phyloP scores from a whole-genome alignment of 1,284 basidiomycete species.

The Exobasidium cylindrosporum region DNA sequence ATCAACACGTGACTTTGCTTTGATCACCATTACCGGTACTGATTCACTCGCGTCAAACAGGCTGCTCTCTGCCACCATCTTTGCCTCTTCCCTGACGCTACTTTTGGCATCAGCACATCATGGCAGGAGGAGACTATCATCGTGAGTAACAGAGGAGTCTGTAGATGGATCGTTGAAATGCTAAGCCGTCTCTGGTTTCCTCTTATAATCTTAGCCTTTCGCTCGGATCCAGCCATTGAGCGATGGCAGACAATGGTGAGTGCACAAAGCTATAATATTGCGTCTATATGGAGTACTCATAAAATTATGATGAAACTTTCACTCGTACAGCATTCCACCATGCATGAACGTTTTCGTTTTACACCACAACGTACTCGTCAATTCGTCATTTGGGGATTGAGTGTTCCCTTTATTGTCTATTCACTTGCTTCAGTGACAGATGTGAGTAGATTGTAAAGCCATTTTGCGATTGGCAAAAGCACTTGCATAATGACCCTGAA shows the following conservation, averaged over 20 bases:
- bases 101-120: conserved; percentile 3
- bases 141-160: conserved; percentile 2
- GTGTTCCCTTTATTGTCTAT: background rate
- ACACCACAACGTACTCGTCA: conserved; percentile 9
- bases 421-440: background rate
- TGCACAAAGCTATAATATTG: too few relatives aligned
- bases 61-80: too few relatives aligned
- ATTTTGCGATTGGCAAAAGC: too few relatives aligned
- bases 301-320: too few relatives aligned
- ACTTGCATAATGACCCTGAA: background rate
- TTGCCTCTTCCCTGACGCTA: too few relatives aligned
- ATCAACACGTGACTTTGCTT: too few relatives aligned
- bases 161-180: background rate
- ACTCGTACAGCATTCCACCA: conserved; percentile 6
- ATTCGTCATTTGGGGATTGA: background rate
- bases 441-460: too few relatives aligned
- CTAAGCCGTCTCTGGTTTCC: background rate
- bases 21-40: too few relatives aligned
- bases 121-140: conserved; percentile 12
- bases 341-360: conserved; percentile 14
- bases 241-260: conserved; percentile 16
- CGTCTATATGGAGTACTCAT: too few relatives aligned
- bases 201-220: conserved; percentile 1
- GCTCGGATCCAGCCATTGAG: conserved; percentile 15
- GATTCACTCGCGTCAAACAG: too few relatives aligned